Percentiles rank a stretch among this genome's conserved stretches.
Conservation (phyloP, 73 alveolate genomes). For the Paramecium biaurelia region DNA sequence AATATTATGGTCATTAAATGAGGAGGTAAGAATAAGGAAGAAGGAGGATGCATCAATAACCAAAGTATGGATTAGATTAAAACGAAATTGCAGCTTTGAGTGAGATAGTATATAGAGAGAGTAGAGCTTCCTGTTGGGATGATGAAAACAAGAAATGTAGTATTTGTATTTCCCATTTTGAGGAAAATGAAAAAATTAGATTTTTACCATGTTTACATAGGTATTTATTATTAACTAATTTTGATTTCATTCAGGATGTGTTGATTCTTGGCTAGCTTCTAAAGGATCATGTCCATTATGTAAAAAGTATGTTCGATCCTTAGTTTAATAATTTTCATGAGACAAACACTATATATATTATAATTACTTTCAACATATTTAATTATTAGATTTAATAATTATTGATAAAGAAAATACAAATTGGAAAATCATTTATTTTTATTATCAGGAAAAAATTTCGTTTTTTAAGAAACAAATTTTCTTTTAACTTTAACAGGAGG, state of each 20-base stretch:
- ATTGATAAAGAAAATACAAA: neutral
- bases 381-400: neutral
- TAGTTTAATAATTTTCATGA: slow-evolving; percentile 9
- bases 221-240: neutral
- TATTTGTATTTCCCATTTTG: neutral
- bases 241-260: slow-evolving; percentile 30
- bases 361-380: neutral
- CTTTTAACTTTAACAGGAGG: neutral
- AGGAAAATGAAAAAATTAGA: slow-evolving; percentile 4
- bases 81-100: neutral
- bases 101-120: neutral
- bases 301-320: neutral
- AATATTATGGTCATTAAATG: neutral
- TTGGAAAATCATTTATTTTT: neutral
- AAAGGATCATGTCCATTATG: slow-evolving; percentile 36
- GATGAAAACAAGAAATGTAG: slow-evolving; percentile 13
- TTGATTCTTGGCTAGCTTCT: slow-evolving; percentile 11
- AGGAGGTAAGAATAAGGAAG: neutral
- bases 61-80: slow-evolving; percentile 6
- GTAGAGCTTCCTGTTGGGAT: neutral
- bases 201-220: slow-evolving; percentile 43
- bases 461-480: slow-evolving; percentile 4
- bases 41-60: neutral
- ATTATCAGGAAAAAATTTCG: neutral
- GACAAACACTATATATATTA: neutral